Base-by-base conservation (phyloP, 441 rosid species). In the Iberis amara region DNA sequence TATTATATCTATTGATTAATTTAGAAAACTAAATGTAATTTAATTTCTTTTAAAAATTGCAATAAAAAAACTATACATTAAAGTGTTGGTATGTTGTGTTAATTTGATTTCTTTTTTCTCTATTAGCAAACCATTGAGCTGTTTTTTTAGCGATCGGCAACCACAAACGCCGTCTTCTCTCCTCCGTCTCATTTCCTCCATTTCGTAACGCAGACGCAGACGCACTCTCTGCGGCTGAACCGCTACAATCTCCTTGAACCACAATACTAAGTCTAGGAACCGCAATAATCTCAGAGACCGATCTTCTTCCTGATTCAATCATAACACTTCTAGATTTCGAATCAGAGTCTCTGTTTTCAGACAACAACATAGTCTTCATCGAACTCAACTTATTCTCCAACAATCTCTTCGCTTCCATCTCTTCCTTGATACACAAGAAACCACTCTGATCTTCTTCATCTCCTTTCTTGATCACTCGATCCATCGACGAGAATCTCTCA, bases 101-200 rank as follows among this genome's bases (percentile, higher is more conserved):
- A 43, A 60, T 51, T 32, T 67, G 73, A 57, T 73, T 47, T 64
- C 68, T 76, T 48, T n/a, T 66, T 51, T 91, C 89, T 71, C 86
- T 80, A 39, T 73, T 77, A 33, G 83, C 85, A 74, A 79, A 83
- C 96, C 95, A 83, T 14, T 75, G 80, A 56, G 80, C 80, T 6
- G 95, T 86, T 68, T 72, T 83, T 62, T 73, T 72, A 2, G 89
- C 95, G 52, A 92, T 92, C 6, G 88, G 89, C 63, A 88, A 57
- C 98, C 98, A 88, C 37, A 74, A 53, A 62, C 67, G 68, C 71
- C 91, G 71, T 62, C 42, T 62, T 54, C 81, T 84, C 30, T 84
- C 89, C 33, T 81, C 83, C 32, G 65, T 47, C 30, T 27, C 58
- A 52, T 57, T 60, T 2, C 36, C 70, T 18, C 66, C 76, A 27